phyloP scores from a whole-genome alignment of 192 early-diverging fungal species.

The Coemansia sp. region DNA sequence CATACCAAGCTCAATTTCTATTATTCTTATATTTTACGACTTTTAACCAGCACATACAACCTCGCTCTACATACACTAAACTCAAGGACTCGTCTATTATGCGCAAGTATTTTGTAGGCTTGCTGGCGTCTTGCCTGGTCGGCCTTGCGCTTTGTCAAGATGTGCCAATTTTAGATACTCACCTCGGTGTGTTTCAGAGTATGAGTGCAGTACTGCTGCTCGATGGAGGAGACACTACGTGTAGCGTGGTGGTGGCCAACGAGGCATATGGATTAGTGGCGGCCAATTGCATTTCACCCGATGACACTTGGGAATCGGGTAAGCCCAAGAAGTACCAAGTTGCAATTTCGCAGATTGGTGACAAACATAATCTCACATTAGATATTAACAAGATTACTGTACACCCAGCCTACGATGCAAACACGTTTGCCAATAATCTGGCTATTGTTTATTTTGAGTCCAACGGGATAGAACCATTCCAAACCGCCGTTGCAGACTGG shows the following conservation, averaged over 20 bases:
- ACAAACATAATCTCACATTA: not conserved
- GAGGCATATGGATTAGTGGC: constrained; percentile 27
- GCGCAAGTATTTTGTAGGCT: not conserved
- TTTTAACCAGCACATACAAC: not conserved
- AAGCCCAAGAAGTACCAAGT: constrained; percentile 9
- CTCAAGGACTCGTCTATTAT: not conserved
- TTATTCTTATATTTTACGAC: not conserved
- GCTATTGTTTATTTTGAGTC: constrained; percentile 19
- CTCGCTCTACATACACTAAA: not conserved
- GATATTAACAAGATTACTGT: not conserved
- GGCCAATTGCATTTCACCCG: constrained; percentile 23
- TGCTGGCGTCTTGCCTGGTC: not conserved
- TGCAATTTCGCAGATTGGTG: not conserved
- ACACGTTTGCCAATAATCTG: constrained; percentile 36
- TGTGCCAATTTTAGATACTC: not conserved
- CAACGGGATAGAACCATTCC: not conserved
- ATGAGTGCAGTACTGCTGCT: not conserved
- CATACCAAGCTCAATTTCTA: not conserved
- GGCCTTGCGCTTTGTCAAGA: not conserved
- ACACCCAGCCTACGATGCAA: constrained; percentile 20
- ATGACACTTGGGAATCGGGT: not conserved
- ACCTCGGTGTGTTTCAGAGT: not conserved
- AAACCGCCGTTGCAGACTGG: constrained; percentile 13
- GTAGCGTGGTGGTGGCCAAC: constrained; percentile 20
- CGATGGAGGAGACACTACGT: constrained; percentile 7